Base-by-base conservation (phyloP, 371 early-diverging fungal genomes). In the Lichtheimia hyalospora region DNA sequence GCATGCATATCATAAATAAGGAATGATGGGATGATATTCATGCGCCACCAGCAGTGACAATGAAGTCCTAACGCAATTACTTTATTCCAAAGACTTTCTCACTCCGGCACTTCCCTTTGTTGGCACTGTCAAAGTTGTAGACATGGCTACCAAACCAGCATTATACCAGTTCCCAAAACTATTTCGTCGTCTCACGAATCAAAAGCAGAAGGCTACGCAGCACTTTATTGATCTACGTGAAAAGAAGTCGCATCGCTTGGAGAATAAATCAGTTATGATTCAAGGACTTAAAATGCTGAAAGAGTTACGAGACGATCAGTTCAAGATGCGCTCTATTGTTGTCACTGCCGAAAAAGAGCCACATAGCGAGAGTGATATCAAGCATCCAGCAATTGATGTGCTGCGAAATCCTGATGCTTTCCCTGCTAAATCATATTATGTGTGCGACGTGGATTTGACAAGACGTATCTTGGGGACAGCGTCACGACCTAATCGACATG, bases 401-500 rank as follows among this genome's bases (percentile, higher is more conserved):
- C n/a, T 79, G 1, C 10, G 68, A 10, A 56, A 75, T 16, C 76
- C 75, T 0, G 65, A 70, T 5, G 51, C 54, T 16, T 73, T 77
- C 41, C 69, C 68, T 23, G 76, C 83, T 2, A 46, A 74, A 41
- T 7, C 60, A 0, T 74, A 77, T 53, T 79, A 67, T 43, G 44
- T 71, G 5, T 57, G 66, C 1, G 73, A 75, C 52, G 71, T 82
- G 14, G 68, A 82, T 58, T 44, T 79, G 34, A 68, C 76, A 20
- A 68, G 78, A 21, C 68, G 74, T 1, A 74, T 77, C 39, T 64
- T 82, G 15, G 78, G 83, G 8, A 82, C 78, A n/a, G 70, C 74
- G 0, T 74, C 83, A n/a, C 63, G 64, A 24, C 83, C 83, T 0
- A 67, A 61, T 8, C 54, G 58, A 7, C 80, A 78, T 51, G 80